Evolutionary conservation across 225 moss, liverwort and hornwort genomes (phyloP).

Genomic region (Anthoceros angustus): DNA sequence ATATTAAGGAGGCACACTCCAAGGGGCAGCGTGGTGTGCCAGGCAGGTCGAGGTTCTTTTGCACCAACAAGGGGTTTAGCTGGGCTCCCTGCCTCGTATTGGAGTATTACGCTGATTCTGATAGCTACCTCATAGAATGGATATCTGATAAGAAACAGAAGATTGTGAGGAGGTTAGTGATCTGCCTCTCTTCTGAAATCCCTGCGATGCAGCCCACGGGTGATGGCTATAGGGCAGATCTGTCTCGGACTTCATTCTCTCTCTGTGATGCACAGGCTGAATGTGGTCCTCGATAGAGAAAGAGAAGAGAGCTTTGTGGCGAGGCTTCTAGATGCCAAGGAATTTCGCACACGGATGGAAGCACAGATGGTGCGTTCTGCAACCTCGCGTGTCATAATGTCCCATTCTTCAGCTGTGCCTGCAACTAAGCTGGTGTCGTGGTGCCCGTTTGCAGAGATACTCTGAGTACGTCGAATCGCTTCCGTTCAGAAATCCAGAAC

Average conservation of each 20-base stretch:
- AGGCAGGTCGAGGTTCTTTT: slow-evolving; percentile 51
- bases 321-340: slow-evolving; percentile 46
- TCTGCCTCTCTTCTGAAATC: too few species aligned
- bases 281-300: slow-evolving; percentile 55
- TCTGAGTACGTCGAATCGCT: slow-evolving; percentile 49
- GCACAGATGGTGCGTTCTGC: slow-evolving; percentile 38
- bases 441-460: slow-evolving; percentile 49
- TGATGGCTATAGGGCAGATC: too few species aligned
- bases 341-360: slow-evolving; percentile 46
- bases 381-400: background rate
- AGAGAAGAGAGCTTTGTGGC: slow-evolving; percentile 60
- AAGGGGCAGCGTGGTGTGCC: slow-evolving; percentile 52
- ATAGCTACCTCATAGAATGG: background rate
- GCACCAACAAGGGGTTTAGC: slow-evolving; percentile 20
- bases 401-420: background rate
- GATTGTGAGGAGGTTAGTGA: background rate
- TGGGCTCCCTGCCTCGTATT: slow-evolving; percentile 10
- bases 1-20: slow-evolving; percentile 49
- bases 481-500: slow-evolving; percentile 41
- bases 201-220: too few species aligned
- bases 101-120: slow-evolving; percentile 4
- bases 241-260: too few species aligned
- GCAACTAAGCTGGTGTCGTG: too few species aligned
- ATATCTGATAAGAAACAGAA: background rate
- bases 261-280: slow-evolving; percentile 28